phyloP scores from a whole-genome alignment of 2,329 filamentous ascomycete species.

The Davidsoniella neocaledoniae region DNA sequence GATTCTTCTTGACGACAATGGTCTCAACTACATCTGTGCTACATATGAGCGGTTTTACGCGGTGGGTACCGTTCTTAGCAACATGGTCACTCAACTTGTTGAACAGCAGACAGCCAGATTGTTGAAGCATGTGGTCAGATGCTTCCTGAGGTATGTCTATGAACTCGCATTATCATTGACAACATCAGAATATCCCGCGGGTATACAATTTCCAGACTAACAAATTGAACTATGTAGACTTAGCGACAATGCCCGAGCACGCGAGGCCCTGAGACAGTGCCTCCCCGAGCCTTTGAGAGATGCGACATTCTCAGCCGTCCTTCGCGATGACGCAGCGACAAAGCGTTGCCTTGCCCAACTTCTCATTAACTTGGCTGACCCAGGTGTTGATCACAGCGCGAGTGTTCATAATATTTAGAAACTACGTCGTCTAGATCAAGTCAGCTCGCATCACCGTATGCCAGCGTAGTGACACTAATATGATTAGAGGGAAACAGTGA shows the following conservation, averaged over 20 bases:
- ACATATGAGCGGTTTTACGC: slow-evolving; percentile 98
- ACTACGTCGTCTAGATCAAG: background rate
- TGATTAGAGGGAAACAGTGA: no score
- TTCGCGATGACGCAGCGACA: slow-evolving; percentile 91
- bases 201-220: background rate
- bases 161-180: background rate
- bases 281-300: slow-evolving; percentile 97
- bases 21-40: slow-evolving; percentile 93
- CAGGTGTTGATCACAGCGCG: slow-evolving; percentile 40
- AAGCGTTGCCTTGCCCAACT: slow-evolving; percentile 96
- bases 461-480: no score
- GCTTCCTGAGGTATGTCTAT: slow-evolving; percentile 70
- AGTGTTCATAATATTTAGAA: slow-evolving; percentile 15
- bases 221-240: slow-evolving; percentile 36
- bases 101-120: slow-evolving; percentile 93
- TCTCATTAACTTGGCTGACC: slow-evolving; percentile 88
- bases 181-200: slow-evolving; percentile 12
- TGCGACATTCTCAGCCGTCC: slow-evolving; percentile 88
- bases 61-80: slow-evolving; percentile 90
- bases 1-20: slow-evolving; percentile 91
- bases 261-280: slow-evolving; percentile 88
- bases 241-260: slow-evolving; percentile 88
- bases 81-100: slow-evolving; percentile 95
- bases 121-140: slow-evolving; percentile 93
- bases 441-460: no score